Base-by-base conservation (phyloP, 352 stramenopile genomes). In the Aphanomyces euteiches region DNA sequence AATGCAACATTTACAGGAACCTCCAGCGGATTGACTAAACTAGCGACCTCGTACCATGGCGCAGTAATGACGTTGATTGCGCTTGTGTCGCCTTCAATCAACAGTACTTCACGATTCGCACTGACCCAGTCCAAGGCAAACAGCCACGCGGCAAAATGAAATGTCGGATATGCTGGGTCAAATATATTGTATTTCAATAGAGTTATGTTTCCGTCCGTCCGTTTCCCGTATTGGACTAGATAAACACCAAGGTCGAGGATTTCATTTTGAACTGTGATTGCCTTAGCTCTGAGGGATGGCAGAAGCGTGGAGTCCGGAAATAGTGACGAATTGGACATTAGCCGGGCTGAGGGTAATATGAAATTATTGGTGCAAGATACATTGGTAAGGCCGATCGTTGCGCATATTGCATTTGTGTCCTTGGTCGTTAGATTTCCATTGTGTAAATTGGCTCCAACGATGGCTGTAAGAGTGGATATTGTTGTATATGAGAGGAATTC, bases 1-100 rank as follows among this genome's bases (percentile, higher is more conserved):
- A 60, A 56, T 28, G 61, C 61, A 21, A 69, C 43, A 38, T 69
- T 69, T 6, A 61, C 12, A 28, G 64, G 64, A 17, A 70, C 12
- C 40, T 70, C 64, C 12, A 19, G 13, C 4, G 47, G 7, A 36
- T 61, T 70, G 28, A 43, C 54, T 17, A 36, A 19, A 7, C 15
- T 19, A 28, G 12, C 12, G 12, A 12, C 17, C 10, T 50, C 10
- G 17, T 19, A 8, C 43, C 37, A 21, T 7, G 34, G 7, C 17
- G 47, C 5, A 6, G 47, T 61, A 36, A 70, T 17, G 56, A 70
- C 10, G 17, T 40, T 59, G 13, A 19, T 36, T 7, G 12, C 17
- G 15, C 5, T n/a, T 4, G 13, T 21, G 0, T 15, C 59, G 40
- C 59, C 59, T 4, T 54, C 19, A 19, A 67, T 57, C 10, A 15